Base-by-base conservation (phyloP, 164 flowering plant genomes). In the Tinospora cordifolia region DNA sequence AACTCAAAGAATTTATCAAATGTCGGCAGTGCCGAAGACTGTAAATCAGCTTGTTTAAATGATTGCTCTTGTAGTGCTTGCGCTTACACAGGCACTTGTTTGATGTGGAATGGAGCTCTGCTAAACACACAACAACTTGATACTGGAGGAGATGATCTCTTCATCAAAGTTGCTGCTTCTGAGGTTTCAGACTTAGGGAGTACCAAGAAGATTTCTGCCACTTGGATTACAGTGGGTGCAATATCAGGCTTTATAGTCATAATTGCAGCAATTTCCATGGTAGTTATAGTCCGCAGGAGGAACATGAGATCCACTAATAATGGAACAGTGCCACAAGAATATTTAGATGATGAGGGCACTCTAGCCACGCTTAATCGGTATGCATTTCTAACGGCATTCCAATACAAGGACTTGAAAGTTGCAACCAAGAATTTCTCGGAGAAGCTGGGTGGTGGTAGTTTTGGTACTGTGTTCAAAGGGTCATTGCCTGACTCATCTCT, bases 371-470 rank as follows among this genome's bases (percentile, higher is more conserved):
- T 30, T 30, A 30, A 30, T 30, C 36, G 4, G 36, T 30, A 30
- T 30, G 36, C 36, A 30, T 30, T 30, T 30, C 36, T 30, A 30
- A 30, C 36, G 4, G 2, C 36, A 30, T 30, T 30, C 36, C 40
- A 74, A 12, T 67, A 84, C 83, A 11, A 30, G 4, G 36, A 30
- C 36, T 30, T 30, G 36, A 30, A 30, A 30, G 36, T 30, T 30
- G 36, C 36, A 86, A 87, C 2, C 80, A 75, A 77, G 83, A 83
- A 44, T 86, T 84, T 75, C 80, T 30, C 85, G 0, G 81, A 80
- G 36, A 86, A 77, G 69, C 62, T 30, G 36, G 36, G 36, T 30
- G 36, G 36, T 30, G 36, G 36, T 30, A 2, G 36, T 30, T 30
- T 30, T 4, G 36, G 36, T 30, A 2, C 4, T 30, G 36, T 30